Percentiles rank a stretch among this genome's conserved stretches.
These are phyloP conservation scores for Chrysopogon serrulatus DNA, from an alignment of 176 grass and related monocot species.

Conservation along the genomic window DNA sequence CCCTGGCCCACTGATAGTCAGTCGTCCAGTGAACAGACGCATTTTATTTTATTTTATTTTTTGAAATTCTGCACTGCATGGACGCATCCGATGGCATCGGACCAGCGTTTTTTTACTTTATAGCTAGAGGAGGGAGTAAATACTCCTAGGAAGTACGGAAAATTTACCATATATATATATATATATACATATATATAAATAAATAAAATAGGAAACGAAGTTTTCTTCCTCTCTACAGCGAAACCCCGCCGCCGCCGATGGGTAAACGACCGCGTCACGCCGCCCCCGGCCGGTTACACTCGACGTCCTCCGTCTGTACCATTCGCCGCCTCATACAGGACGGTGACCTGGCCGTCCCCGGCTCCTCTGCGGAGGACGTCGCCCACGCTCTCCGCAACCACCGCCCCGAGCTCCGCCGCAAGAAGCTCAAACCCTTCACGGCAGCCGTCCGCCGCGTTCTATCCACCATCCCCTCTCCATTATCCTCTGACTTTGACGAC, in stretches of 20 bases:
- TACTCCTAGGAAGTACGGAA: too few relatives aligned
- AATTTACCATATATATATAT: too few relatives aligned
- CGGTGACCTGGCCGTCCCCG: slow-evolving; percentile 15
- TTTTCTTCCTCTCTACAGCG: too few relatives aligned
- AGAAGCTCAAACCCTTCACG: slow-evolving; percentile 52
- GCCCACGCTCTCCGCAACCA: slow-evolving; percentile 43
- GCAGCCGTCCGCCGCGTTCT: slow-evolving; percentile 26
- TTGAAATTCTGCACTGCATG: too few relatives aligned
- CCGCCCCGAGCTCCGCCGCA: slow-evolving; percentile 42
- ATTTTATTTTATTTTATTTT: too few relatives aligned
- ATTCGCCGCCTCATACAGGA: slow-evolving; percentile 44
- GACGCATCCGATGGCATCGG: too few relatives aligned
- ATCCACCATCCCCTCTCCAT: not conserved
- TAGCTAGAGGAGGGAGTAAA: too few relatives aligned
- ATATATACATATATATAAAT: too few relatives aligned
- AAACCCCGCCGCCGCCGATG: too few relatives aligned
- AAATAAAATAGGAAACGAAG: too few relatives aligned
- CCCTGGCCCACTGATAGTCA: not conserved
- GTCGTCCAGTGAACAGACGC: not conserved
- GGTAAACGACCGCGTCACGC: slow-evolving; percentile 23
- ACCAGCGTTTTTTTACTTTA: too few relatives aligned
- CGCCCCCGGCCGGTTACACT: slow-evolving; percentile 19
- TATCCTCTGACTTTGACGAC: not conserved
- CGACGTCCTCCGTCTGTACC: slow-evolving; percentile 13
- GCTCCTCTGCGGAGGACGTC: slow-evolving; percentile 37